Conservation (phyloP, 805 yeast genomes). For the Candida maesae region DNA sequence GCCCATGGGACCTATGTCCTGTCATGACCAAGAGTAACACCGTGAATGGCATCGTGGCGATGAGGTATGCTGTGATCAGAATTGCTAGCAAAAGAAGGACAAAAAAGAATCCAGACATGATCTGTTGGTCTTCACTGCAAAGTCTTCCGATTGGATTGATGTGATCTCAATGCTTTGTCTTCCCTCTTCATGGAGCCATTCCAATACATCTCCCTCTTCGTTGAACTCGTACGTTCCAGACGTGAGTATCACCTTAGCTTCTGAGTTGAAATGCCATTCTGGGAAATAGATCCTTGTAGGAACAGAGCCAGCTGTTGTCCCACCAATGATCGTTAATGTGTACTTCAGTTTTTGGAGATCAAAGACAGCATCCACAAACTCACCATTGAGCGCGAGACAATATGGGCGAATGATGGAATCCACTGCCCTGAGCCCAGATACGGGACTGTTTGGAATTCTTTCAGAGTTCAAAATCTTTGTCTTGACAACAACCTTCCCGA, state of each 20-base stretch:
- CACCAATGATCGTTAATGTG: conserved; percentile 41
- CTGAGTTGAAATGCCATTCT: conserved; percentile 59
- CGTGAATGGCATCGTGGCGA: conserved; percentile 1
- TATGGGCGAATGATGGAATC: conserved; percentile 77
- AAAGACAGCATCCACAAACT: conserved; percentile 51
- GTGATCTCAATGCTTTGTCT: conserved; percentile 32
- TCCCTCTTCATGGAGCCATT: conserved; percentile 64
- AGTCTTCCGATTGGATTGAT: conserved; percentile 4
- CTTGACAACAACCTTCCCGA: neutral
- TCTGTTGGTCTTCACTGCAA: conserved; percentile 1
- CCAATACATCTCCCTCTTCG: conserved; percentile 47
- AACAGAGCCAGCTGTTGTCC: conserved; percentile 13
- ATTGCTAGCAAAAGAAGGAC: conserved; percentile 11
- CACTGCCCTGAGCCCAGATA: conserved; percentile 64
- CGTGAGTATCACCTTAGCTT: conserved; percentile 45
- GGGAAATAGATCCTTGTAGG: conserved; percentile 73
- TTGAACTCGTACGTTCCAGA: conserved; percentile 56
- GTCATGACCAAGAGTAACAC: neutral
- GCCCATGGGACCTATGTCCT: neutral
- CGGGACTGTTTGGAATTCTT: neutral
- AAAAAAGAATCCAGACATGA: conserved; percentile 11
- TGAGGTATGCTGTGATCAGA: neutral
- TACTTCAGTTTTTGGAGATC: conserved; percentile 48
- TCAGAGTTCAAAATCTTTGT: neutral
- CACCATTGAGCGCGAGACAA: conserved; percentile 62